Base-by-base conservation (phyloP, 2,329 filamentous ascomycete genomes). In the Apiospora arundinis region DNA sequence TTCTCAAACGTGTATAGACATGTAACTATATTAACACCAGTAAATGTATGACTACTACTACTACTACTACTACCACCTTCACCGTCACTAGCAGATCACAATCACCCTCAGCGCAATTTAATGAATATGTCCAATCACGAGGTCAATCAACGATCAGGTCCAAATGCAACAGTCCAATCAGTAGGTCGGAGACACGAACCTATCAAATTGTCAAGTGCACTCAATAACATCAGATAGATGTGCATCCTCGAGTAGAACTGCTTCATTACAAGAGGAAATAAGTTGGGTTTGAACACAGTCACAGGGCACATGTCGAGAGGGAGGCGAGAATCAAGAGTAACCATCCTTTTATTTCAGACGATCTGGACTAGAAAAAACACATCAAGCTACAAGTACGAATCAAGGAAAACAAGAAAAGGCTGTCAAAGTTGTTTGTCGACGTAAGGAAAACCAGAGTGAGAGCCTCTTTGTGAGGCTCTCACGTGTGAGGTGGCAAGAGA, bases 361-460 rank as follows among this genome's bases (percentile, higher is more conserved):
- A 75, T 75, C 75, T 75, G 77, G 73, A 71, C 74, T 76, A 76
- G 69, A 76, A 73, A 74, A 75, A 75, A 76, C 74, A 76, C 72
- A 72, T 74, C 71, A 74, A 74, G 73, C 74, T 77, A 76, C 72
- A 77, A 63, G 74, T 44, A 77, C 73, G 74, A 70, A 68, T 63
- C 72, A 77, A 79, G 72, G 76, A 77, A 78, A 79, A 79, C 74
- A 75, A 77, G 70, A 74, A 70, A 69, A 69, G 48, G 67, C 67
- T 69, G 70, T 69, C 67, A 69, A 70, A 71, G n/a, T 49, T 49
- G 40, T 71, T 70, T 72, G 72, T 76, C 72, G 74, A 79, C 77
- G 76, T 77, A 78, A 77, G 76, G 74, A 74, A 79, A 80, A 80
- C 74, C 74, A 72, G 71, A 73, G 73, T 75, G 74, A 71, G 72